Conservation (phyloP, 2,329 filamentous ascomycete species). For the Uncinocarpus reesii region DNA sequence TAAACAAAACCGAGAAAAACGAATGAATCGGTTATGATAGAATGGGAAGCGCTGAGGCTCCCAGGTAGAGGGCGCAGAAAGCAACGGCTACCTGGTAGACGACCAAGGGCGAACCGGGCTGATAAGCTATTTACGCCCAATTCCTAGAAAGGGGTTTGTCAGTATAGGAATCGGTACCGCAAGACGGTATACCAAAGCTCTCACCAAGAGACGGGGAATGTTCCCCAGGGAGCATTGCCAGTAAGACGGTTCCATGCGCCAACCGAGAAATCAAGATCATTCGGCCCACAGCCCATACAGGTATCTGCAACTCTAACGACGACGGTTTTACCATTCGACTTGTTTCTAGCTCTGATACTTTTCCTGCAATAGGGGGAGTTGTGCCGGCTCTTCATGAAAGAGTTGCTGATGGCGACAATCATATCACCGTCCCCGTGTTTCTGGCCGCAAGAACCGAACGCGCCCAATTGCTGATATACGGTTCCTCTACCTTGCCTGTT, state of each 20-base stretch:
- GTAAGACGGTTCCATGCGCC: conserved; percentile 16
- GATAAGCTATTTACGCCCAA: conserved; percentile 2
- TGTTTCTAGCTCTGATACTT: conserved; percentile 14
- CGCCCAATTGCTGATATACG: conserved; percentile 12
- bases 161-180: neutral
- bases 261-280: conserved; percentile 17
- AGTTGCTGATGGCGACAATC: conserved; percentile 13
- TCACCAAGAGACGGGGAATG: conserved; percentile 14
- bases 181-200: neutral
- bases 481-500: conserved; percentile 11
- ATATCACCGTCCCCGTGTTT: conserved; percentile 9
- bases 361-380: conserved; percentile 10
- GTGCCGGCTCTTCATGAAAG: conserved; percentile 10
- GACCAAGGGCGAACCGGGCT: neutral
- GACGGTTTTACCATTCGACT: conserved; percentile 8
- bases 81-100: neutral
- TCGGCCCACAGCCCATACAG: conserved; percentile 12
- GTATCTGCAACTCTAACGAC: conserved; percentile 13
- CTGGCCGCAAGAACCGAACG: conserved; percentile 12
- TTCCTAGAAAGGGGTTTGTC: conserved; percentile 5
- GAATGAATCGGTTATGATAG: too few relatives aligned
- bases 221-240: conserved; percentile 10
- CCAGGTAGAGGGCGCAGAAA: neutral
- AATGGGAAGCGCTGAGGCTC: neutral
- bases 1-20: neutral